These are phyloP conservation scores for Verticillium alfalfae DNA, from an alignment of 2,329 filamentous ascomycete species.

Conservation along the genomic window DNA sequence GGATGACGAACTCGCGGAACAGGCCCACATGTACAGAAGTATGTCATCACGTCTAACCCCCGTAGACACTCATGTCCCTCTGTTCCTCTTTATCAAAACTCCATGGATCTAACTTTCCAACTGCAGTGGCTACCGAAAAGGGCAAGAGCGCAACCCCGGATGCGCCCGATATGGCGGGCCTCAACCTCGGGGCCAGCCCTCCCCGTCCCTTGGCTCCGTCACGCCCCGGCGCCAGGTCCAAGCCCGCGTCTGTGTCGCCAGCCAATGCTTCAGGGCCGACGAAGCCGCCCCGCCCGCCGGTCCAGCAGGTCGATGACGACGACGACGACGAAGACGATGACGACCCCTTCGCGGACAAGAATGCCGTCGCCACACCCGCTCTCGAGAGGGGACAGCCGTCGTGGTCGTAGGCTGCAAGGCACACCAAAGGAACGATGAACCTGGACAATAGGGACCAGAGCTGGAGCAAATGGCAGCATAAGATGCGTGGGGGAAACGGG, in stretches of 20 bases:
- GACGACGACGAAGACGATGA: slow-evolving; percentile 72
- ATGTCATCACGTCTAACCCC: slow-evolving; percentile 13
- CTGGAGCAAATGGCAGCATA: background rate
- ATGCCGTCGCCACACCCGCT: slow-evolving; percentile 46
- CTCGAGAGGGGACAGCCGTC: slow-evolving; percentile 8
- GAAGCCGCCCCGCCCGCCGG: slow-evolving; percentile 26
- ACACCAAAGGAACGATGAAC: background rate
- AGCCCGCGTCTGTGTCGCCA: slow-evolving; percentile 44
- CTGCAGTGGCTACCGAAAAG: slow-evolving; percentile 46
- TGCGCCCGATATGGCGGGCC: slow-evolving; percentile 36
- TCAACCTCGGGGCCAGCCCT: slow-evolving; percentile 33
- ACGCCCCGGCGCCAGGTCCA: slow-evolving; percentile 36
- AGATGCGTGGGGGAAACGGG: background rate
- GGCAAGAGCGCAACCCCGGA: slow-evolving; percentile 40
- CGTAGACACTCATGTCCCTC: too few species aligned
- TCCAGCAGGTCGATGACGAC: slow-evolving; percentile 42
- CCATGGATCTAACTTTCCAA: slow-evolving; percentile 11
- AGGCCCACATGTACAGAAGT: slow-evolving; percentile 61
- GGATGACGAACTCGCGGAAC: slow-evolving; percentile 62
- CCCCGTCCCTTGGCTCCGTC: slow-evolving; percentile 40
- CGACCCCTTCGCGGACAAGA: slow-evolving; percentile 80
- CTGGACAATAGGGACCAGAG: background rate
- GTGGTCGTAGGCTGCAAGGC: background rate
- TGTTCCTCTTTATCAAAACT: too few species aligned
- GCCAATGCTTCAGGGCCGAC: slow-evolving; percentile 27